Evolutionary conservation across 2,329 filamentous ascomycete species (phyloP).

Genomic region (Colletotrichum graminicola): DNA sequence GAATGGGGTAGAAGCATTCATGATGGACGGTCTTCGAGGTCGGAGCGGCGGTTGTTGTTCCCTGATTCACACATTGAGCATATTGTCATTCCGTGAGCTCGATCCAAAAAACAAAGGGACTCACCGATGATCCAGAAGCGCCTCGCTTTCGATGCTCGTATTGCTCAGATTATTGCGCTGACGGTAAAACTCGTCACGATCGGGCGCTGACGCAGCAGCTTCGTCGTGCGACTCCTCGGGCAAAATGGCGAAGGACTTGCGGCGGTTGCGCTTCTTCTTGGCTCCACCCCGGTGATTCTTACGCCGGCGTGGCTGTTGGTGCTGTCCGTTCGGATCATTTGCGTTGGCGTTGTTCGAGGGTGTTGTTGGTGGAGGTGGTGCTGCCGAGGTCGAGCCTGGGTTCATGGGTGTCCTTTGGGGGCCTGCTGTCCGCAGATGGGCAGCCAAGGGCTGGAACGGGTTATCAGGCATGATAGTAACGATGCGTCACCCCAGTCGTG

Average conservation of each 20-base stretch:
- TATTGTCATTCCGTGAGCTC: background rate
- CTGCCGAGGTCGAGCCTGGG: constrained; percentile 37
- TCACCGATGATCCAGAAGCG: constrained; percentile 86
- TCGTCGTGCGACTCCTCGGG: constrained; percentile 66
- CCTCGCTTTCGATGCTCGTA: constrained; percentile 91
- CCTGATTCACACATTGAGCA: constrained; percentile 52
- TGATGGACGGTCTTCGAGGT: constrained; percentile 70
- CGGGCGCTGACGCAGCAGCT: constrained; percentile 46
- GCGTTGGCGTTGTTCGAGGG: constrained; percentile 26
- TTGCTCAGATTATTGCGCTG: constrained; percentile 75
- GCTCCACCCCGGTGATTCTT: constrained; percentile 81
- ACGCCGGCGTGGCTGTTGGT: constrained; percentile 59
- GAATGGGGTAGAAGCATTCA: constrained; percentile 52
- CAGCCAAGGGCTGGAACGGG: constrained; percentile 48
- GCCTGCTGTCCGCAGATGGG: constrained; percentile 33
- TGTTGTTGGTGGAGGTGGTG: constrained; percentile 34
- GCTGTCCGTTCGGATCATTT: constrained; percentile 38
- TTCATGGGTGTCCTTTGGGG: constrained; percentile 32
- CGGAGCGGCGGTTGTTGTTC: constrained; percentile 71
- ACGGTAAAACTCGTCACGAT: constrained; percentile 61
- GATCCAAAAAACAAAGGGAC: constrained; percentile 44
- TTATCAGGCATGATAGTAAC: constrained; percentile 49
- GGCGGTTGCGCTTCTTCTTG: constrained; percentile 80
- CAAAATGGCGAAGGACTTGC: constrained; percentile 82
- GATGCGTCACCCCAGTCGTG: constrained; percentile 29